Evolutionary conservation across 1,284 basidiomycete genomes (phyloP), one percentile per base, ranked within the genome.

Genomic region (Rhizoctonia solani): DNA sequence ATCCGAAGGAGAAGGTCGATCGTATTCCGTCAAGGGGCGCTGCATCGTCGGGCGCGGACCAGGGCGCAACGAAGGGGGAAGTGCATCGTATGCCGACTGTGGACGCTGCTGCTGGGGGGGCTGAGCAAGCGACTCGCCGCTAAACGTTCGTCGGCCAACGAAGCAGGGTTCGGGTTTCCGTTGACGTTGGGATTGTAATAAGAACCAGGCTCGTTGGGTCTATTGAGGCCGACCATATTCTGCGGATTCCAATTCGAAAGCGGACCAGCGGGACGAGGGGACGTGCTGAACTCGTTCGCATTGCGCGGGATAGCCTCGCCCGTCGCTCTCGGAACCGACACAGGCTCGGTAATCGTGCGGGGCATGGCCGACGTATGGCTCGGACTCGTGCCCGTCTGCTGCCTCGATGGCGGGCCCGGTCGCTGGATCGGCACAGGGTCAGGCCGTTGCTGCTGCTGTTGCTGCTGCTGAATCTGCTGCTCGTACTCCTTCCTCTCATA

Each of bases 251-350:
- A 52, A n/a, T n/a, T 63, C 4, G 58, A 16, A 16, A 63, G 23
- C 46, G 44, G 47, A 2, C 21, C 46, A 9, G 56, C 29, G n/a
- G 58, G 58, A 11, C 58, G 14, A 13, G 58, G 58, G 8, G 58
- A 63, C 44, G 58, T 63, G 29, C 58, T 46, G 41, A 63, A 63
- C 58, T 63, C 58, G 30, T 29, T 34, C n/a, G 44, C 19, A 29
- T 23, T 14, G 23, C 42, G 23, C 16, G 56, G 44, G 27, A 19
- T 21, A 25, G 47, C 37, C 29, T 49, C 47, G 47, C 46, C 23
- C 21, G 34, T 13, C 8, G 16, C n/a, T 16, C 37, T 29, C 11
- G 58, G 30, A 21, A 16, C n/a, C 9, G 58, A 37, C 19, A 21
- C 44, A 46, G 44, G 58, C 13, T 27, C 44, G 46, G 13, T 50